These are phyloP conservation scores for Pelargonium myrrhifolium DNA, from an alignment of 441 rosid species.

Conservation along the genomic window DNA sequence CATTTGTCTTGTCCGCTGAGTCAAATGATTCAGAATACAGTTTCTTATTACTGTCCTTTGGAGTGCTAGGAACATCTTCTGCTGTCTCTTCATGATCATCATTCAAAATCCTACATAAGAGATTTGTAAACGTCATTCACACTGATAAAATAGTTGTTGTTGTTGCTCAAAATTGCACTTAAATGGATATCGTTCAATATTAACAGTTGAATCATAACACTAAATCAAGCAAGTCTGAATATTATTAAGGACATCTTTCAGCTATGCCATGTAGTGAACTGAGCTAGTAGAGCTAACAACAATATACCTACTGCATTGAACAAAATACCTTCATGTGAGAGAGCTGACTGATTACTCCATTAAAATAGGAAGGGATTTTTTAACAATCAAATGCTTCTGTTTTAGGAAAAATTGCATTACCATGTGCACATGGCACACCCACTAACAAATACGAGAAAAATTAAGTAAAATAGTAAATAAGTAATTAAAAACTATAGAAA, in stretches of 20 bases:
- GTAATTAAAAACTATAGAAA: not conserved
- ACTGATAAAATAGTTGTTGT: too few species aligned
- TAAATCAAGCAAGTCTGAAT: not conserved
- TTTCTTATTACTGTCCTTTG: conserved; percentile 40
- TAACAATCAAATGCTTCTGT: not conserved
- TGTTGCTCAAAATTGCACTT: not conserved
- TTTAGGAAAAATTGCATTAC: not conserved
- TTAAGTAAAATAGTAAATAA: not conserved
- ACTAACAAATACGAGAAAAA: conserved; percentile 1
- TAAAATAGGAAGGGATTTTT: too few species aligned
- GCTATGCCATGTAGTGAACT: not conserved
- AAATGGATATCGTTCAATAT: not conserved
- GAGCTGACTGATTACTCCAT: too few species aligned
- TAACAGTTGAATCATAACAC: not conserved
- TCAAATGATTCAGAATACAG: conserved; percentile 40
- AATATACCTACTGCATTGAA: not conserved
- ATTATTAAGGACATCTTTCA: not conserved
- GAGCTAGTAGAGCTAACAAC: too few species aligned
- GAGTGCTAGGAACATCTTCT: conserved; percentile 53
- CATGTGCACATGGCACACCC: not conserved
- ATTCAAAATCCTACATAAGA: conserved; percentile 53
- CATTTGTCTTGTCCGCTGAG: conserved; percentile 34
- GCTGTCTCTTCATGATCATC: conserved; percentile 42
- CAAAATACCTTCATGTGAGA: not conserved
- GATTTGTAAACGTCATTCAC: too few species aligned